These are phyloP conservation scores for Hymenoscyphus scutula DNA, from an alignment of 2,329 filamentous ascomycete species.

Conservation along the genomic window DNA sequence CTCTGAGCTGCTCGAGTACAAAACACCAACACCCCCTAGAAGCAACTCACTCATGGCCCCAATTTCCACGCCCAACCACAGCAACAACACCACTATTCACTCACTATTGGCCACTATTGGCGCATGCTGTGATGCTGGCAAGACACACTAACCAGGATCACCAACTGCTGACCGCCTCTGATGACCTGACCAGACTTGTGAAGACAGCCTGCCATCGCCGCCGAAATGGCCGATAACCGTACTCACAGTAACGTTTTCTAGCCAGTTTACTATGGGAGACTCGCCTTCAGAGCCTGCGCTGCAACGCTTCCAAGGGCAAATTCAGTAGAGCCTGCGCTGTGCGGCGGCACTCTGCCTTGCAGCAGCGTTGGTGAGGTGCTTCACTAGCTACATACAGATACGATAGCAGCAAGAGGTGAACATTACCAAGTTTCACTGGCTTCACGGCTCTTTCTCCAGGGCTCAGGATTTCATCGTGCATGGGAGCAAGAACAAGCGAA, in stretches of 20 bases:
- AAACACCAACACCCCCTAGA: background rate
- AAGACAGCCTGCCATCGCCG: background rate
- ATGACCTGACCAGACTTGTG: background rate
- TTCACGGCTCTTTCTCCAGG: background rate
- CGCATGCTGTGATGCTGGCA: background rate
- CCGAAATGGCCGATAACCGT: too few relatives aligned
- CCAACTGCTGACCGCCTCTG: slow-evolving; percentile 4
- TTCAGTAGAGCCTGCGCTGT: too few relatives aligned
- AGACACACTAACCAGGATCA: too few relatives aligned
- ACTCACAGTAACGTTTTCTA: too few relatives aligned
- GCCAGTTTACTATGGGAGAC: background rate
- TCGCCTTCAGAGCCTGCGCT: background rate
- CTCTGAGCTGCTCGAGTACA: background rate
- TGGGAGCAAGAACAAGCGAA: too few relatives aligned
- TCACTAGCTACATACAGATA: background rate
- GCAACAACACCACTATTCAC: background rate
- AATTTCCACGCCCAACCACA: background rate
- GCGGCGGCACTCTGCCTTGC: background rate
- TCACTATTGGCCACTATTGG: background rate
- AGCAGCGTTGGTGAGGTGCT: background rate
- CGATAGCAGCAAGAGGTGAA: background rate
- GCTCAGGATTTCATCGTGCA: slow-evolving; percentile 10
- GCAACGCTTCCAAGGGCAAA: too few relatives aligned
- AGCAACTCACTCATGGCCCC: background rate
- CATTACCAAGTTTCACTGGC: background rate